Conservation (phyloP, 2,329 filamentous ascomycete species). For the Elsinoe fawcettii region DNA sequence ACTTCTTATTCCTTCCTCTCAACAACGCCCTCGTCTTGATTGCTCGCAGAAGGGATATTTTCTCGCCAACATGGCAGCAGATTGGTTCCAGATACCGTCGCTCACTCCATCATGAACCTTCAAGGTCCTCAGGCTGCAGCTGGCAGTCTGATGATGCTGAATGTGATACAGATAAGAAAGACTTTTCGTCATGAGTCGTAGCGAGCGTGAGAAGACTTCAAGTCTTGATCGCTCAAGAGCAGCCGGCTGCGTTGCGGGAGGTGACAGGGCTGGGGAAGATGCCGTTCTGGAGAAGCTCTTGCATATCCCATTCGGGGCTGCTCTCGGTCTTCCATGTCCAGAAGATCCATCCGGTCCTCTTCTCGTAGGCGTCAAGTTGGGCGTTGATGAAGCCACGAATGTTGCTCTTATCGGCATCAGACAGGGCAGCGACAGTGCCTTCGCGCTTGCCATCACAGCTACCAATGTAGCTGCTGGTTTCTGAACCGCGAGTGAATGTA, state of each 20-base stretch:
- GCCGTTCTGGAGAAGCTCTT: conserved; percentile 35
- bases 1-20: background rate
- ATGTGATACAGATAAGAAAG: background rate
- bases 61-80: conserved; percentile 7
- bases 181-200: conserved; percentile 12
- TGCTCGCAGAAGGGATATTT: conserved; percentile 7
- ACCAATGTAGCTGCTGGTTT: conserved; percentile 34
- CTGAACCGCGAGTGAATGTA: conserved; percentile 27
- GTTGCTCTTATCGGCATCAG: conserved; percentile 36
- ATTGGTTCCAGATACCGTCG: conserved; percentile 6
- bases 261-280: conserved; percentile 25
- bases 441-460: conserved; percentile 39
- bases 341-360: conserved; percentile 43
- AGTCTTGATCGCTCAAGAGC: background rate
- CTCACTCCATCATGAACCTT: background rate
- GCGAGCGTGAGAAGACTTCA: conserved; percentile 2
- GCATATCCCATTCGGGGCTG: conserved; percentile 44
- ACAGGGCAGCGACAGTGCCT: conserved; percentile 37
- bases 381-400: conserved; percentile 40
- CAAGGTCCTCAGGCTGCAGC: background rate
- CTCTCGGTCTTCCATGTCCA: conserved; percentile 46
- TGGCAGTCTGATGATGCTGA: background rate
- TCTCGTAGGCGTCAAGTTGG: conserved; percentile 42
- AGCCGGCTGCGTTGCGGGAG: conserved; percentile 8
- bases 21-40: background rate